Percentiles rank a stretch among this genome's conserved stretches.
Conservation (phyloP, 192 early-diverging fungal species). For the Linnemannia zychae region DNA sequence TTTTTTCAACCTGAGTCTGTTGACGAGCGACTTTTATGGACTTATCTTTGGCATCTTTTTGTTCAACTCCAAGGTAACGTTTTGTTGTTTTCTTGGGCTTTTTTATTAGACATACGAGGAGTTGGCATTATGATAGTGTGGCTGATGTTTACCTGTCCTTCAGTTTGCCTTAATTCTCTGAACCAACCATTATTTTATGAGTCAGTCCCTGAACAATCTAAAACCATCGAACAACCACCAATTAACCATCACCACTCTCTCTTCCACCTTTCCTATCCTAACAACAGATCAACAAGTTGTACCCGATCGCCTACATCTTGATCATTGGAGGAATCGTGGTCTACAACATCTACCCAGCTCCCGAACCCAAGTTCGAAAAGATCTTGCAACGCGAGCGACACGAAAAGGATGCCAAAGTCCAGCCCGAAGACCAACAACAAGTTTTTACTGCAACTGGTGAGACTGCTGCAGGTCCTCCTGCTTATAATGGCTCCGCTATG, state of each 20-base stretch:
- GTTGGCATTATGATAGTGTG: too few species aligned
- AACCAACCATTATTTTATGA: too few species aligned
- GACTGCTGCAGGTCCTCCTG: neutral
- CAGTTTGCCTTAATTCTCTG: too few species aligned
- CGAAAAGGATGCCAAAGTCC: neutral
- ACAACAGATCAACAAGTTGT: constrained; percentile 61
- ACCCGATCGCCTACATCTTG: constrained; percentile 76
- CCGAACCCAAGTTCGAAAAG: constrained; percentile 63
- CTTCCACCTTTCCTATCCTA: neutral
- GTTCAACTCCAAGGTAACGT: constrained; percentile 70
- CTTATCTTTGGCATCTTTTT: constrained; percentile 81
- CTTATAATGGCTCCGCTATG: neutral
- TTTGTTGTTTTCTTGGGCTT: too few species aligned
- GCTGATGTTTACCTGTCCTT: too few species aligned
- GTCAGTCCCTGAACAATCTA: too few species aligned
- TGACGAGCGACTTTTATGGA: constrained; percentile 86
- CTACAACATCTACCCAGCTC: constrained; percentile 75
- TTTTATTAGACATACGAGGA: too few species aligned
- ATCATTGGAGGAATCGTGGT: constrained; percentile 76
- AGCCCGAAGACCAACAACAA: neutral
- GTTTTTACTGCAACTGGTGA: neutral
- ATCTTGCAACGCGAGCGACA: constrained; percentile 12
- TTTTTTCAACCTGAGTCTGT: constrained; percentile 83
- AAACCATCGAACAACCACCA: too few species aligned
- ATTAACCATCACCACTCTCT: neutral